These are phyloP conservation scores for Camellia granthamiana DNA, from an alignment of 148 eudicot genomes.

Conservation along the genomic window DNA sequence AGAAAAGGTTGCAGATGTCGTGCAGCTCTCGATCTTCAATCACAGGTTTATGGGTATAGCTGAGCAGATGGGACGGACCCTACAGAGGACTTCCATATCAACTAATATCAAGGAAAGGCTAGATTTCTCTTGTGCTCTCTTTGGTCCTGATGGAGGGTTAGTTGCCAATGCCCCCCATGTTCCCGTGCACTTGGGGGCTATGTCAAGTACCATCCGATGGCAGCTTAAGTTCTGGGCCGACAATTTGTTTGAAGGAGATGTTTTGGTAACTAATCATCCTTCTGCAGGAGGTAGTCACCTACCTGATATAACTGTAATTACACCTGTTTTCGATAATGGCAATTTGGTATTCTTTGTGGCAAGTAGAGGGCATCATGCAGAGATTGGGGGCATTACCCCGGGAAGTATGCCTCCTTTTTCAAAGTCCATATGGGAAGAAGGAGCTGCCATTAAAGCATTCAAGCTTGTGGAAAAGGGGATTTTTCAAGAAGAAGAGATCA, in stretches of 20 bases:
- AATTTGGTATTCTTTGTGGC: constrained; percentile 88
- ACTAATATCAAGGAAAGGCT: constrained; percentile 94
- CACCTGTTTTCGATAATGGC: constrained; percentile 80
- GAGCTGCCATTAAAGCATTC: constrained; percentile 97
- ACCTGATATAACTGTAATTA: constrained; percentile 92
- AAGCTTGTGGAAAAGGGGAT: constrained; percentile 92
- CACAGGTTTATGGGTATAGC: constrained; percentile 99
- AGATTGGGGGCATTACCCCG: constrained; percentile 96
- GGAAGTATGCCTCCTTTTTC: constrained; percentile 99
- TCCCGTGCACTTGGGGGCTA: constrained; percentile 97
- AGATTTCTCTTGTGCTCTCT: constrained; percentile 97
- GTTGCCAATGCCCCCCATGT: constrained; percentile 99
- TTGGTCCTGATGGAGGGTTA: constrained; percentile 91
- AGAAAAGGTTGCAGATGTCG: constrained; percentile 91
- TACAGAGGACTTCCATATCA: constrained; percentile 94
- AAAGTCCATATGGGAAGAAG: constrained; percentile 94
- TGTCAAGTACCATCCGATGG: constrained; percentile 96
- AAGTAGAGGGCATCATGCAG: constrained; percentile 98
- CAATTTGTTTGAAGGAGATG: constrained; percentile 85
- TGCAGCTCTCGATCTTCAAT: constrained; percentile 91
- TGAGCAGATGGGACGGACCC: constrained; percentile 97
- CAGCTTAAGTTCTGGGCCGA: constrained; percentile 85
- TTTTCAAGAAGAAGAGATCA: constrained; percentile 90
- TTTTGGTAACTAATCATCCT: constrained; percentile 90
- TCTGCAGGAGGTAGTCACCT: constrained; percentile 96